Evolutionary conservation across 169 alveolate species (phyloP).

Genomic region (Miamiensis avidus): DNA sequence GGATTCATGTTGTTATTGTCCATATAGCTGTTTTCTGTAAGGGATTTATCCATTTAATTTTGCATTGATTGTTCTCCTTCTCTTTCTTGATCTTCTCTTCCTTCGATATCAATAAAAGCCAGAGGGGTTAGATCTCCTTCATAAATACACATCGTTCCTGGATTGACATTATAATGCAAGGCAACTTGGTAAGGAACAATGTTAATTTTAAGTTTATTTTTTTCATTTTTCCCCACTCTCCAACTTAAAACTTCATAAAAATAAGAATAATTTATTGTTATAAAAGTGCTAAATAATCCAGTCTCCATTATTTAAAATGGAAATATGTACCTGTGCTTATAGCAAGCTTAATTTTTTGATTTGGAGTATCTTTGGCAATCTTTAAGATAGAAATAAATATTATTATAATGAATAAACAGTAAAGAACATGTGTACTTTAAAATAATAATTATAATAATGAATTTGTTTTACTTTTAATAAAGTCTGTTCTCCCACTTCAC

Average conservation of each 20-base stretch:
- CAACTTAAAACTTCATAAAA: slow-evolving; percentile 21
- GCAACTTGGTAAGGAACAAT: slow-evolving; percentile 14
- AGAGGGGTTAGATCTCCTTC: slow-evolving; percentile 18
- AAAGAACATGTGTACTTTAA: neutral
- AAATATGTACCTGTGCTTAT: slow-evolving; percentile 6
- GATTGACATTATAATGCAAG: slow-evolving; percentile 20
- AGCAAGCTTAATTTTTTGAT: slow-evolving; percentile 15
- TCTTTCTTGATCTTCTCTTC: neutral
- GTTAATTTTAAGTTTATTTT: slow-evolving; percentile 11
- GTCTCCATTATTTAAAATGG: neutral
- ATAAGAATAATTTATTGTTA: too few species aligned
- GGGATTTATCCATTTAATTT: too few species aligned
- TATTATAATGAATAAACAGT: neutral
- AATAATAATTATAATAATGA: neutral
- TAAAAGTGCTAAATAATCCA: too few species aligned
- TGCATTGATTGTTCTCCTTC: too few species aligned
- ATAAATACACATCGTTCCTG: slow-evolving; percentile 30
- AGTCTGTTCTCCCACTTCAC: slow-evolving; percentile 20
- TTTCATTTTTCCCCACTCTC: slow-evolving; percentile 12
- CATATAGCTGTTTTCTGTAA: too few species aligned
- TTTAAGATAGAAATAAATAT: too few species aligned
- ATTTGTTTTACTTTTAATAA: slow-evolving; percentile 20
- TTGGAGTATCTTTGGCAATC: slow-evolving; percentile 11
- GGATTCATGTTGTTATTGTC: too few species aligned
- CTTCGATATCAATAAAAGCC: slow-evolving; percentile 1